phyloP scores from a whole-genome alignment of 257 asterid species.

The Petrea volubilis region DNA sequence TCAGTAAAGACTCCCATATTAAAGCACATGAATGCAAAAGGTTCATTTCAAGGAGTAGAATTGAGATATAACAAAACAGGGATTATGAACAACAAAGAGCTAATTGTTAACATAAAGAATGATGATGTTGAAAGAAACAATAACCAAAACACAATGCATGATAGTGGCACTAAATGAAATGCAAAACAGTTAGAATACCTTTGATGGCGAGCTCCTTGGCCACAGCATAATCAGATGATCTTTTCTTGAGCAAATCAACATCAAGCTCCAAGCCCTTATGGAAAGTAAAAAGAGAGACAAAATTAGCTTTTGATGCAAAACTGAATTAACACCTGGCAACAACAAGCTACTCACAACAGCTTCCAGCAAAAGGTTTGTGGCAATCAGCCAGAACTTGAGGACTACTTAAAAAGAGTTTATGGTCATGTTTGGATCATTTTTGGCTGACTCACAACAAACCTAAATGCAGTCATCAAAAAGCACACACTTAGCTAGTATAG shows the following conservation, averaged over 20 bases:
- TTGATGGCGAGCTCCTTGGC: conserved; percentile 77
- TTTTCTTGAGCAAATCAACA: conserved; percentile 62
- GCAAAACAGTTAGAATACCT: conserved; percentile 41
- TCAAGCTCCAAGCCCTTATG: conserved; percentile 76
- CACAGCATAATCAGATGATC: conserved; percentile 70
- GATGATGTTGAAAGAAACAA: not conserved
- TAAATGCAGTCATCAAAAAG: not conserved
- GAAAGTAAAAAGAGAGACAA: not conserved
- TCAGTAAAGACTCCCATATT: not conserved
- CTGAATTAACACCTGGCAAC: not conserved
- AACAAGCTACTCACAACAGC: not conserved
- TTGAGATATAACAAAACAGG: not conserved
- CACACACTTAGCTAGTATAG: not conserved
- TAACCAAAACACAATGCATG: not conserved
- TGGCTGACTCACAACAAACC: not conserved
- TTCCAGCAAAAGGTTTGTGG: conserved; percentile 6
- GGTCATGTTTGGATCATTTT: not conserved
- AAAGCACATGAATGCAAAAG: not conserved
- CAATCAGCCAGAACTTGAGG: not conserved
- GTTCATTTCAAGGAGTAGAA: not conserved
- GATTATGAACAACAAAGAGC: not conserved
- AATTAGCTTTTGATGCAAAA: conserved; percentile 6
- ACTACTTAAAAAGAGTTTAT: not conserved
- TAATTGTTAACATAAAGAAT: not conserved
- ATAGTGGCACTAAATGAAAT: not conserved